phyloP scores from a whole-genome alignment of 1,284 basidiomycete species.

The Mycosarcoma maydis region DNA sequence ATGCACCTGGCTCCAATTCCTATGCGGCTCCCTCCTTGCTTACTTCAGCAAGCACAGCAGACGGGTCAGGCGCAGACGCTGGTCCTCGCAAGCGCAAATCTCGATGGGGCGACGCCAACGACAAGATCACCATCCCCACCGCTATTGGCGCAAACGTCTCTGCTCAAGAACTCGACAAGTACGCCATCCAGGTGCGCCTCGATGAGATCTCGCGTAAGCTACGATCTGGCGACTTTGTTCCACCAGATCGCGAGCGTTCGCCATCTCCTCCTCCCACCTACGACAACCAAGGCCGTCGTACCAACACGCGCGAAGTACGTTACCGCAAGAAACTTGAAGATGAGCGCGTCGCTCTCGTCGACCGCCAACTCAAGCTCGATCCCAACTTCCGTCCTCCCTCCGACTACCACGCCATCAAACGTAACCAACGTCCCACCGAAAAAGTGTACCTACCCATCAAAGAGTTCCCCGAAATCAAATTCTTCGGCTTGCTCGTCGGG shows the following conservation, averaged over 20 bases:
- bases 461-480: conserved; percentile 99
- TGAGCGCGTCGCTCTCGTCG: conserved; percentile 90
- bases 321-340: conserved; percentile 98
- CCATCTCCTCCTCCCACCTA: conserved; percentile 97
- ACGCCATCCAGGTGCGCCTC: conserved; percentile 72
- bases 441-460: conserved; percentile 99
- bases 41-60: conserved; percentile 6
- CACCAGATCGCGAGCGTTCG: conserved; percentile 91
- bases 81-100: conserved; percentile 64
- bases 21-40: not conserved
- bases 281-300: conserved; percentile 93
- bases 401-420: conserved; percentile 84
- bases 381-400: conserved; percentile 95
- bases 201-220: conserved; percentile 98
- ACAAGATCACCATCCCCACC: conserved; percentile 55
- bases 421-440: conserved; percentile 79
- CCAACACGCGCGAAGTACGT: conserved; percentile 96
- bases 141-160: conserved; percentile 60
- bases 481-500: conserved; percentile 96
- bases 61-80: conserved; percentile 19
- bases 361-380: conserved; percentile 95
- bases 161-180: conserved; percentile 61
- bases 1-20: conserved; percentile 2
- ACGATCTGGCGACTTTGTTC: conserved; percentile 90
- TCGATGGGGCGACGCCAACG: conserved; percentile 62